These are phyloP conservation scores for Aureobasidium melanogenum DNA, from an alignment of 2,329 filamentous ascomycete genomes.

Conservation along the genomic window DNA sequence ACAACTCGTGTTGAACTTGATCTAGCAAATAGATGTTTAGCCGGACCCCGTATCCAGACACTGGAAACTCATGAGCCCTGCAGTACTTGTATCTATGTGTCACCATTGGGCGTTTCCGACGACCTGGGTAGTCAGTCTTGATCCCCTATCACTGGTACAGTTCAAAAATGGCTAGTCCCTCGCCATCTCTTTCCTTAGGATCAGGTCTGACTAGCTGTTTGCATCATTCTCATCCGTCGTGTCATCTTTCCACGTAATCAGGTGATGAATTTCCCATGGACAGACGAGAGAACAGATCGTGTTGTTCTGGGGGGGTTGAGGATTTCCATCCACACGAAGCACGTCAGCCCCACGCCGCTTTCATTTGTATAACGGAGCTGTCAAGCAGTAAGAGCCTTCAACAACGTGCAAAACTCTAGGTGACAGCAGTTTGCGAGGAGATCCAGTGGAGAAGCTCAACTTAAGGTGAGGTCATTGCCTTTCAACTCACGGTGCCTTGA, in stretches of 20 bases:
- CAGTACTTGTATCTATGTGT: background rate
- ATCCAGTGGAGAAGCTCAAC: background rate
- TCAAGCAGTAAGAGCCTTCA: background rate
- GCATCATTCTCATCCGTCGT: background rate
- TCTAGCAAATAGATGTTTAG: too few relatives aligned
- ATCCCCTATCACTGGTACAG: background rate
- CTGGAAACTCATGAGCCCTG: background rate
- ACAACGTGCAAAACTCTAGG: background rate
- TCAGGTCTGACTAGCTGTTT: background rate
- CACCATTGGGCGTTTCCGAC: background rate
- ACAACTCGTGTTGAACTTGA: background rate
- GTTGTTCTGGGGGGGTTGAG: background rate
- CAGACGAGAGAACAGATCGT: background rate
- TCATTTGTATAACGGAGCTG: background rate
- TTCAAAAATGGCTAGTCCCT: background rate
- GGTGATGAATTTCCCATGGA: too few relatives aligned
- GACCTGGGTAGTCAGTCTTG: background rate
- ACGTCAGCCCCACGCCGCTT: background rate
- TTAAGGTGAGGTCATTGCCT: conserved; percentile 10
- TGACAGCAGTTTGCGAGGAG: background rate
- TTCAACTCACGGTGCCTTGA: background rate
- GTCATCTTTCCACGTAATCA: background rate
- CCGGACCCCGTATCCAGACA: background rate
- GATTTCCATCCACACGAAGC: background rate
- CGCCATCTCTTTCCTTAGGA: conserved; percentile 1